Evolutionary conservation across 2,329 filamentous ascomycete species (phyloP).

Genomic region (Epichloe hybrida): DNA sequence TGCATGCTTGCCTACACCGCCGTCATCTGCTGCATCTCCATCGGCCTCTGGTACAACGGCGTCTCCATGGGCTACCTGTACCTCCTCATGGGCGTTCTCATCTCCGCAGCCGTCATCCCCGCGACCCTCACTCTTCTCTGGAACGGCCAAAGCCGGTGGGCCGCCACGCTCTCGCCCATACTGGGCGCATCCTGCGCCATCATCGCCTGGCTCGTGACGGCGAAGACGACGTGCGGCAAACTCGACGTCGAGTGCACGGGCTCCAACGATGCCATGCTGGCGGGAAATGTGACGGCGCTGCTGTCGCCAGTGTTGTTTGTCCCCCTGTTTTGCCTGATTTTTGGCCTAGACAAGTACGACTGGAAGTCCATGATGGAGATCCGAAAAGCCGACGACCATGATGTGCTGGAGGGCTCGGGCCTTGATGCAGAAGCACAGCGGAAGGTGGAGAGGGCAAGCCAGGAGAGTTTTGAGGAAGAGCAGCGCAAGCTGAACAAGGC

Average conservation of each 20-base stretch:
- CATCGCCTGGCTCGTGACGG: conserved; percentile 63
- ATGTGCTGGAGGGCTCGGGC: conserved; percentile 49
- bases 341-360: conserved; percentile 58
- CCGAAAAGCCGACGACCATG: conserved; percentile 63
- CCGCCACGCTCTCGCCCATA: conserved; percentile 53
- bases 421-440: conserved; percentile 21
- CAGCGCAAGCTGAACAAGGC: conserved; percentile 38
- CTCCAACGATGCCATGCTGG: conserved; percentile 74
- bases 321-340: conserved; percentile 51
- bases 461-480: conserved; percentile 28
- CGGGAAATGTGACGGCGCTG: conserved; percentile 71
- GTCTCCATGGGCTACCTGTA: conserved; percentile 85
- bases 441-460: conserved; percentile 9
- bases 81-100: conserved; percentile 83
- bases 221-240: conserved; percentile 52
- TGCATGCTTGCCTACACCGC: conserved; percentile 59
- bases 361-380: conserved; percentile 75
- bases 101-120: conserved; percentile 72
- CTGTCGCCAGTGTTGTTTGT: conserved; percentile 64
- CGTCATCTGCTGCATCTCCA: conserved; percentile 65
- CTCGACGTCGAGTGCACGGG: conserved; percentile 66
- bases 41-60: conserved; percentile 58
- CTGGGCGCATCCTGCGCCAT: conserved; percentile 54
- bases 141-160: conserved; percentile 62
- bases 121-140: conserved; percentile 70